These are phyloP conservation scores for Colletotrichum melonis DNA, from an alignment of 2,329 filamentous ascomycete species.

Conservation along the genomic window DNA sequence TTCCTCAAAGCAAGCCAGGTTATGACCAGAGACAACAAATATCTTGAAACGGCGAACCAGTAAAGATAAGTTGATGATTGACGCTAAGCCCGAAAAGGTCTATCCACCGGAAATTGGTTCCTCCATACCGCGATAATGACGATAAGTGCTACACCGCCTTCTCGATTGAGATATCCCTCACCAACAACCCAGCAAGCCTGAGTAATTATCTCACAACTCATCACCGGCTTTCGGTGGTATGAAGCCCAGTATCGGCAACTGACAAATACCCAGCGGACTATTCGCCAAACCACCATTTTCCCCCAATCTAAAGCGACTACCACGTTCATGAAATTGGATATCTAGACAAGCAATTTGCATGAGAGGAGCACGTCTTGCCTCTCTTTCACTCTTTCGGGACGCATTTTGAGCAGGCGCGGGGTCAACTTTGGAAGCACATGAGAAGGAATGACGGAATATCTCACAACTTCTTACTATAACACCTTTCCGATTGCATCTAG, in stretches of 20 bases:
- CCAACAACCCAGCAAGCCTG: constrained; percentile 15
- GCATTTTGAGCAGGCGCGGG: constrained; percentile 9
- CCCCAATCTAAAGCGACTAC: no score
- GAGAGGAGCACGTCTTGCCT: not conserved
- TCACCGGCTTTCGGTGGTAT: constrained; percentile 16
- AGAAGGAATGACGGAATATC: not conserved
- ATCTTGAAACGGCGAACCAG: not conserved
- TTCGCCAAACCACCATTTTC: not conserved
- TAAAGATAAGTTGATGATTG: accelerated
- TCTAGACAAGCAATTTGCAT: not conserved
- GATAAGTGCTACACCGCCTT: constrained; percentile 29
- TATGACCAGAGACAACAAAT: not conserved
- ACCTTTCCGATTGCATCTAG: not conserved
- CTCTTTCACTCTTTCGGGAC: no score
- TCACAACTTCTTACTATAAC: not conserved
- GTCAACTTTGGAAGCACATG: not conserved
- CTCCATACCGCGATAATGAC: constrained; percentile 28
- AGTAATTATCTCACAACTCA: constrained; percentile 33
- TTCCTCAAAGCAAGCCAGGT: not conserved
- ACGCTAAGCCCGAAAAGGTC: not conserved
- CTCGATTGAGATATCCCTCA: constrained; percentile 15
- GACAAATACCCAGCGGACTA: not conserved
- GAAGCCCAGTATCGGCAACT: constrained; percentile 2
- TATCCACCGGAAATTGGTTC: constrained; percentile 19
- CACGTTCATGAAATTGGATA: not conserved